Evolutionary conservation across 345 rosid genomes (phyloP).

Genomic region (Eucalyptus decipiens): DNA sequence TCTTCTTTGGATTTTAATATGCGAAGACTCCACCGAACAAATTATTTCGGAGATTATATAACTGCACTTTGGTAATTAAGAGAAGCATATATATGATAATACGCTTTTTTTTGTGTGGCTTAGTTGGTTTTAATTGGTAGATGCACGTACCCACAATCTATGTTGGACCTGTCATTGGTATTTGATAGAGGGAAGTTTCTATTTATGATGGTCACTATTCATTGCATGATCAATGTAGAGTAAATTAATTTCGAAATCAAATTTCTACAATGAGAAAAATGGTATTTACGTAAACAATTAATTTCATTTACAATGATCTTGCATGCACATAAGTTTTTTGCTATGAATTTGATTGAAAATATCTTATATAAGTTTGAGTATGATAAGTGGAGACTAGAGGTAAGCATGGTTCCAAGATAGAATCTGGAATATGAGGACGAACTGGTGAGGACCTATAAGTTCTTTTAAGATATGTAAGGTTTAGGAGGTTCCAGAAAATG

Average conservation of each 20-base stretch:
- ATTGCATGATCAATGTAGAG: background rate
- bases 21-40: background rate
- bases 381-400: background rate
- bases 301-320: background rate
- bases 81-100: background rate
- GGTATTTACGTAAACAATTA: too few species aligned
- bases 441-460: too few species aligned
- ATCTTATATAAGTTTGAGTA: background rate
- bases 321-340: background rate
- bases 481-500: accelerated
- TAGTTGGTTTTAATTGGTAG: background rate
- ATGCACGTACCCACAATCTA: background rate
- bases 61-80: background rate
- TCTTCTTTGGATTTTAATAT: background rate
- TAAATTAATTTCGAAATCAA: too few species aligned
- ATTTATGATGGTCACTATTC: background rate
- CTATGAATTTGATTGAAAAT: background rate
- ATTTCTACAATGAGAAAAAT: background rate
- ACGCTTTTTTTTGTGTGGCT: background rate
- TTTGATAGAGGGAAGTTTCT: background rate
- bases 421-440: too few species aligned
- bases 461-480: too few species aligned
- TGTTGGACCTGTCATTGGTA: background rate
- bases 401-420: too few species aligned
- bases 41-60: background rate